Conservation (phyloP, 495 filamentous ascomycete species). For the Wilcoxina mikolae region DNA sequence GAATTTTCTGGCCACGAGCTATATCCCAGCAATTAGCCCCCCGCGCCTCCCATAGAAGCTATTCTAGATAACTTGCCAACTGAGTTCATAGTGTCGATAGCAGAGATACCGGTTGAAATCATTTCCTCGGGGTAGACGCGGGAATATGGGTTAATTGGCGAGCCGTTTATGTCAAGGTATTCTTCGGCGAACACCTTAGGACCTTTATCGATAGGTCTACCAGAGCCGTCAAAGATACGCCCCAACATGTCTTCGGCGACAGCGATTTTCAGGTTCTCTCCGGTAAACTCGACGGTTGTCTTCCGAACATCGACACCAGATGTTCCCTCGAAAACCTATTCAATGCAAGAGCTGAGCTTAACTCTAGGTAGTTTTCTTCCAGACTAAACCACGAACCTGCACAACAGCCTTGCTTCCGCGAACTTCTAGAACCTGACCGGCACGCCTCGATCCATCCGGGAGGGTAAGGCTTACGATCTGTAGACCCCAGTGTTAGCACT, state of each 20-base stretch:
- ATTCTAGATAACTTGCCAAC: slow-evolving; percentile 39
- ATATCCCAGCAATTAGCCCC: slow-evolving; percentile 1
- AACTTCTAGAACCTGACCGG: slow-evolving; percentile 93
- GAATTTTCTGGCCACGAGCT: slow-evolving; percentile 96
- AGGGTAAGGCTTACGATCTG: slow-evolving; percentile 84
- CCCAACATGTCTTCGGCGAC: slow-evolving; percentile 99
- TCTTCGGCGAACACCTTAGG: slow-evolving; percentile 97
- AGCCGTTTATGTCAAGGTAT: slow-evolving; percentile 97
- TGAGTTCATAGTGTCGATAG: slow-evolving; percentile 99
- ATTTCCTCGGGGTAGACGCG: slow-evolving; percentile 99
- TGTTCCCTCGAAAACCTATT: slow-evolving; percentile 93
- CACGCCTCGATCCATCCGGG: slow-evolving; percentile 83
- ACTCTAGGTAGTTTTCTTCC: neutral
- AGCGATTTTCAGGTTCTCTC: slow-evolving; percentile 90
- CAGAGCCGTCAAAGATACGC: slow-evolving; percentile 95
- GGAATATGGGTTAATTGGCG: slow-evolving; percentile 96
- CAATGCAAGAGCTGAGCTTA: neutral
- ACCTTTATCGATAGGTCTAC: slow-evolving; percentile 93
- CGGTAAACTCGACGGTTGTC: slow-evolving; percentile 95
- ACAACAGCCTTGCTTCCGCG: slow-evolving; percentile 88
- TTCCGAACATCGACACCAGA: slow-evolving; percentile 96
- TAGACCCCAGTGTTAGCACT: slow-evolving; percentile 5
- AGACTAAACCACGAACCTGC: slow-evolving; percentile 43
- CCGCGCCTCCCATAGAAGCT: neutral
- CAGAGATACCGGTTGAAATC: slow-evolving; percentile 98